Base-by-base conservation (phyloP, 805 yeast genomes). In the Alloascoidea hylecoeti region DNA sequence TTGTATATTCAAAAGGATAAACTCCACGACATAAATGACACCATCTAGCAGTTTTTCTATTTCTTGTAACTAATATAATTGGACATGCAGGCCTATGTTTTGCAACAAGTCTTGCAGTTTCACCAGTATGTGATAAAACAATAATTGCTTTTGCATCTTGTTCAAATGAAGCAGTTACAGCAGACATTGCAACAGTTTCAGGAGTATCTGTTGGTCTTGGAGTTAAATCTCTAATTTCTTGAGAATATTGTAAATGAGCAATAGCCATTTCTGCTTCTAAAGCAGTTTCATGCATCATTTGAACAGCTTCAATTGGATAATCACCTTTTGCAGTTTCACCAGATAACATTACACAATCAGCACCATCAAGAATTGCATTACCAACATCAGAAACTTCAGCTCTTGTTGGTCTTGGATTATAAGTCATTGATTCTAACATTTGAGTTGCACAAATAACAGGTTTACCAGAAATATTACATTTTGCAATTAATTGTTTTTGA, bases 241-340 rank as follows among this genome's bases (percentile, higher is more conserved):
- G 79, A 71, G 78, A 86, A 51, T 77, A 64, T 30, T 70, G 61
- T 53, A 68, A 73, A 75, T 92, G 85, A 52, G 96, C 84, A 60
- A 89, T 77, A 50, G 95, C 95, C 71, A 80, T 82, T 74, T 92
- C 98, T 54, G 98, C 97, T 55, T 85, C 78, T 56, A 89, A 66
- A 57, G 94, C 77, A 47, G 96, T 92, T 73, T 88, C 89, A 69
- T 88, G 96, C 98, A 92, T 92, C 88, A 92, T 88, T 50, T 88
- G 73, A 48, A 92, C 98, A 46, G 98, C 95, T 72, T 92, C 95
- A 47, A 79, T 64, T 62, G 98, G 98, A 73, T 92, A 92, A 74
- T 78, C 76, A 72, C 98, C 98, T 78, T 92, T 92, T 58, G 98
- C 98, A 54, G 98, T 92, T 72, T 92, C 98, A 63, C 98, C 98